A percentile compares a stretch with the other conserved stretches of the same genome.
phyloP scores from a whole-genome alignment of 1,139 yeast genomes.

The Pichia sp. region DNA sequence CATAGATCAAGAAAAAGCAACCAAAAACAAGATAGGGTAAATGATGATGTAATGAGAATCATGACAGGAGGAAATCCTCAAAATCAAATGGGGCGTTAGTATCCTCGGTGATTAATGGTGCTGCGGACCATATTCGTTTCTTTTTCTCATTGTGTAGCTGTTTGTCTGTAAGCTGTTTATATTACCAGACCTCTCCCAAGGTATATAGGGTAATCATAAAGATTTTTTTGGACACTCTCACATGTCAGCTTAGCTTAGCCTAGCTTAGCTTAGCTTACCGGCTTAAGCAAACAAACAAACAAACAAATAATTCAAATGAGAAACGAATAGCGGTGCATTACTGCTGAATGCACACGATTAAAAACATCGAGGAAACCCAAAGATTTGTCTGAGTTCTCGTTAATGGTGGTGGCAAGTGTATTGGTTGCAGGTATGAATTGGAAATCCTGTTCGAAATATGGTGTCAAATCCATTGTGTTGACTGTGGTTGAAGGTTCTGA shows the following conservation, averaged over 20 bases:
- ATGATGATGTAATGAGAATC: too few relatives aligned
- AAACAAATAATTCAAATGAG: too few relatives aligned
- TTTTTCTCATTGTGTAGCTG: background rate
- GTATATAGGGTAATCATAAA: background rate
- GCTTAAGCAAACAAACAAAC: too few relatives aligned
- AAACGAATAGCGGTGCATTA: conserved; percentile 17
- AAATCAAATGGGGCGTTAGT: conserved; percentile 25
- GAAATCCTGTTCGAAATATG: background rate
- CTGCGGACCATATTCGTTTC: conserved; percentile 28
- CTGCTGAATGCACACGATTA: conserved; percentile 34
- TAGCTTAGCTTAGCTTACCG: too few relatives aligned
- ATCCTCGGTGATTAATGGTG: conserved; percentile 29
- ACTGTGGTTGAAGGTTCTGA: background rate
- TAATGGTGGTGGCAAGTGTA: too few relatives aligned
- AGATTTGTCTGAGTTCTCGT: too few relatives aligned
- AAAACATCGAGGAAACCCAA: conserved; percentile 23
- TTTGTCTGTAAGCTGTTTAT: too few relatives aligned
- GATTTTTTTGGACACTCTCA: background rate
- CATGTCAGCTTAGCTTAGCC: too few relatives aligned
- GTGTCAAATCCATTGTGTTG: background rate
- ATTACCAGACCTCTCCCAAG: conserved; percentile 11
- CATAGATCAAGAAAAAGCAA: too few relatives aligned
- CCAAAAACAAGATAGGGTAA: too few relatives aligned
- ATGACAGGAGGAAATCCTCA: conserved; percentile 22
- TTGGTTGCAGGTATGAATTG: too few relatives aligned